These are phyloP conservation scores for Dovyalis caffra DNA, from an alignment of 345 rosid genomes.

Conservation along the genomic window DNA sequence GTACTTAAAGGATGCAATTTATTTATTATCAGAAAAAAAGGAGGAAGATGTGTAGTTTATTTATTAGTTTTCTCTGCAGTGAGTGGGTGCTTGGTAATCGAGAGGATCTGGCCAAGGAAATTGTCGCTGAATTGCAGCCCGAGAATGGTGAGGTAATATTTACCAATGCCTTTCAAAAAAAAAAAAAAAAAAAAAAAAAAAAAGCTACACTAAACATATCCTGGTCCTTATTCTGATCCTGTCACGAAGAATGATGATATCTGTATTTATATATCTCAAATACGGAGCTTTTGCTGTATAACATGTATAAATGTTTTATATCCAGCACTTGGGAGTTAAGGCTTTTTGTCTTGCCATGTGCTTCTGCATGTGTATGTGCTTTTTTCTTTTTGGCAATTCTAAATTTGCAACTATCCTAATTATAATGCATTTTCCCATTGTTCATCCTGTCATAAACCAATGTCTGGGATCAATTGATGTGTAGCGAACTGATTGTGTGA, in stretches of 20 bases:
- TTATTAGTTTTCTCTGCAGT: conserved; percentile 40
- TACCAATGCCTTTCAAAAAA: neutral
- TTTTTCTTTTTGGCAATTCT: too few species aligned
- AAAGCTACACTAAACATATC: neutral
- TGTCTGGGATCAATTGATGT: neutral
- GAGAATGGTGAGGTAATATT: conserved; percentile 75
- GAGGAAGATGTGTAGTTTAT: neutral
- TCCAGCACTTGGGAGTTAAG: neutral
- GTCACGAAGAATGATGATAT: neutral
- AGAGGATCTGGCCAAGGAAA: conserved; percentile 92
- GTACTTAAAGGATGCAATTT: neutral
- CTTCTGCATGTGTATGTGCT: too few species aligned
- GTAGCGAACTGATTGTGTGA: neutral
- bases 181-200: neutral
- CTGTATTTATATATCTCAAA: neutral
- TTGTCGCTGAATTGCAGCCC: conserved; percentile 64
- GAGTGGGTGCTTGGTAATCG: conserved; percentile 97
- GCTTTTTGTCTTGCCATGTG: neutral
- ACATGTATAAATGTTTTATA: neutral
- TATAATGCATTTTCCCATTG: neutral
- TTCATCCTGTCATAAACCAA: neutral
- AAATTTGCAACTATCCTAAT: too few species aligned
- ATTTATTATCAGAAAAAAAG: neutral
- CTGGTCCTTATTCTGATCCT: neutral
- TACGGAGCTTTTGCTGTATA: neutral